phyloP scores from a whole-genome alignment of 2,329 filamentous ascomycete genomes.

The Talaromyces sp. region DNA sequence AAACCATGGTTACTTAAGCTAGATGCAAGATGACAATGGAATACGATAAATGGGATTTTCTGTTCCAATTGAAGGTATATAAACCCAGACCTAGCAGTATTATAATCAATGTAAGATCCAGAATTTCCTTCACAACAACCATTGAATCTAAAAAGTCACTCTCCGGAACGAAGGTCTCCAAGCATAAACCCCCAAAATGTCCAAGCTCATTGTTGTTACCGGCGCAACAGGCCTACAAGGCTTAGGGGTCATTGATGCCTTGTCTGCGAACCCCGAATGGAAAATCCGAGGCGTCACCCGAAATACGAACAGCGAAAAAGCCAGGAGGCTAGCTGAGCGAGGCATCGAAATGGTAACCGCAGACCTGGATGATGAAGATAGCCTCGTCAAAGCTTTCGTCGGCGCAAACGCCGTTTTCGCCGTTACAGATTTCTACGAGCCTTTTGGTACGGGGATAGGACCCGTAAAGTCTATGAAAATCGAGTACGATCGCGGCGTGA shows the following conservation, averaged over 20 bases:
- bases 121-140: background rate
- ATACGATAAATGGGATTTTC: background rate
- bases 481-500: constrained; percentile 37
- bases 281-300: constrained; percentile 34
- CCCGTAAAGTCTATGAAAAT: background rate
- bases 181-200: background rate
- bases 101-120: background rate
- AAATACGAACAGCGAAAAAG: constrained; percentile 24
- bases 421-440: constrained; percentile 52
- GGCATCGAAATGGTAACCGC: constrained; percentile 32
- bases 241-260: constrained; percentile 3
- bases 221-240: constrained; percentile 35
- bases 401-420: constrained; percentile 53
- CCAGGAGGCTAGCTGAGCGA: constrained; percentile 21
- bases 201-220: constrained; percentile 35
- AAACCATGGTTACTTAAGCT: background rate
- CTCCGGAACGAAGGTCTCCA: background rate
- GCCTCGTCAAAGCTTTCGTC: constrained; percentile 31
- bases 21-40: background rate
- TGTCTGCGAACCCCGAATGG: constrained; percentile 8
- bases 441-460: constrained; percentile 8
- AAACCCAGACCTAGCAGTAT: background rate
- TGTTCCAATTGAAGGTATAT: background rate
- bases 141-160: background rate
- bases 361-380: constrained; percentile 28